Percentiles rank a stretch among this genome's conserved stretches.
Conservation (phyloP, 2,329 filamentous ascomycete genomes). For the Sporothrix pseudoabietina region DNA sequence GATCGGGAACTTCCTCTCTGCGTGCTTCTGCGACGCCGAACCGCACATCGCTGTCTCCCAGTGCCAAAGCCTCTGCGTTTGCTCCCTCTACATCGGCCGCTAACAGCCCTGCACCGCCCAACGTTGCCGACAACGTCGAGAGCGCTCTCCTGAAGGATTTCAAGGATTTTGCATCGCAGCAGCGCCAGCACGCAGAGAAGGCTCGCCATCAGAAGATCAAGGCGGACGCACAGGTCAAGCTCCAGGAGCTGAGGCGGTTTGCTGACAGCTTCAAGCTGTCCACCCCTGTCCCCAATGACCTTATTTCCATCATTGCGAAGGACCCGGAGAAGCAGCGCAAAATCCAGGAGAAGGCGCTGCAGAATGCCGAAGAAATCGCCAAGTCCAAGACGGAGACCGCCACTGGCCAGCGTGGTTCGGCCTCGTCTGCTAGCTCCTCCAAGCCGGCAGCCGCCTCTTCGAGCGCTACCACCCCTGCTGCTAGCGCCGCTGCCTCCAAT, state of each 20-base stretch:
- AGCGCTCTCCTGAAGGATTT: conserved; percentile 64
- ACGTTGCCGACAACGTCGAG: conserved; percentile 63
- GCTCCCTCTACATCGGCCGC: conserved; percentile 21
- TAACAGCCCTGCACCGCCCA: conserved; percentile 47
- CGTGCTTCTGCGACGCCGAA: conserved; percentile 45
- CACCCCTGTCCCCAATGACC: conserved; percentile 85
- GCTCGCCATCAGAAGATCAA: conserved; percentile 60
- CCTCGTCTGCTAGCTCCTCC: neutral
- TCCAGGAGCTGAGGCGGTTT: conserved; percentile 95
- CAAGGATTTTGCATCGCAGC: conserved; percentile 62
- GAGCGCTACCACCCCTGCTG: neutral
- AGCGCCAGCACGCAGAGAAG: conserved; percentile 60
- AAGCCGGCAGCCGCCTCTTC: conserved; percentile 1
- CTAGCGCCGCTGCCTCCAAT: conserved; percentile 8
- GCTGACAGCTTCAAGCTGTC: conserved; percentile 91
- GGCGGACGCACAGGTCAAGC: conserved; percentile 84
- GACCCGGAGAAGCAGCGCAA: conserved; percentile 92
- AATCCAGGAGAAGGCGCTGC: conserved; percentile 85
- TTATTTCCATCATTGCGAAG: conserved; percentile 94
- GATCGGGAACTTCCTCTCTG: conserved; percentile 28
- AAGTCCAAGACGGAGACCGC: conserved; percentile 47
- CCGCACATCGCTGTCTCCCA: conserved; percentile 47
- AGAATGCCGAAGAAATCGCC: conserved; percentile 67
- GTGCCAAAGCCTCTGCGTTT: conserved; percentile 40
- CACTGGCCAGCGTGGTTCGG: conserved; percentile 54